phyloP scores from a whole-genome alignment of 768 basidiomycete genomes.

The Pleurotus platypus region DNA sequence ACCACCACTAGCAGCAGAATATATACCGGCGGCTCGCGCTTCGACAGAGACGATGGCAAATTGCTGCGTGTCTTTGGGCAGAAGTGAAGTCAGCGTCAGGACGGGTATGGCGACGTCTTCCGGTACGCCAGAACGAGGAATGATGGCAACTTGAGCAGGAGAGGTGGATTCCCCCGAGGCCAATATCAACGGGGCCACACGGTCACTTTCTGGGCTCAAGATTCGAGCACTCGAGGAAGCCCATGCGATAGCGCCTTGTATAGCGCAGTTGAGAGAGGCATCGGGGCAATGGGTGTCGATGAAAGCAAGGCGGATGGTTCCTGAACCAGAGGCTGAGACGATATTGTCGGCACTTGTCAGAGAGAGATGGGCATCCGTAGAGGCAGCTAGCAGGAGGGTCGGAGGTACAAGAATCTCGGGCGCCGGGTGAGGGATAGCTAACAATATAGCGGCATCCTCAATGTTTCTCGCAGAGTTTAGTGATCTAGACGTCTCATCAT shows the following conservation, averaged over 20 bases:
- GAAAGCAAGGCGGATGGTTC: slow-evolving; percentile 21
- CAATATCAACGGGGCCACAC: background rate
- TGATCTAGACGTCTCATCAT: too few relatives aligned
- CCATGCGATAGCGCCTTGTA: background rate
- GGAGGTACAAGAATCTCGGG: slow-evolving; percentile 16
- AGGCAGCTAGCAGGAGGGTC: slow-evolving; percentile 26
- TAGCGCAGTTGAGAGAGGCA: background rate
- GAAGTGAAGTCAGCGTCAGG: slow-evolving; percentile 7
- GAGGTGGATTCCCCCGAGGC: background rate
- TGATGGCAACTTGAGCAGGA: slow-evolving; percentile 1
- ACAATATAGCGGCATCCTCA: slow-evolving; percentile 22
- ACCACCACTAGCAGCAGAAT: background rate
- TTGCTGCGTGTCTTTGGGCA: slow-evolving; percentile 8
- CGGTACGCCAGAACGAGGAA: slow-evolving; percentile 10
- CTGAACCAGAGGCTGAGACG: slow-evolving; percentile 24
- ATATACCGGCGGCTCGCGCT: background rate
- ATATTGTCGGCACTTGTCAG: slow-evolving; percentile 18
- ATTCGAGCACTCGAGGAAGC: background rate
- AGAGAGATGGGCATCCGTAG: slow-evolving; percentile 22
- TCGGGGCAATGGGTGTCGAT: slow-evolving; percentile 10
- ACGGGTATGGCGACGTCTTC: background rate
- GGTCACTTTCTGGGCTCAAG: background rate
- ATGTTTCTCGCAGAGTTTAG: slow-evolving; percentile 10
- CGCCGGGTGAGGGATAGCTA: slow-evolving; percentile 26
- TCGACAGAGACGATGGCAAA: slow-evolving; percentile 17